phyloP scores from a whole-genome alignment of 345 rosid species.

The Lumnitzera racemosa region DNA sequence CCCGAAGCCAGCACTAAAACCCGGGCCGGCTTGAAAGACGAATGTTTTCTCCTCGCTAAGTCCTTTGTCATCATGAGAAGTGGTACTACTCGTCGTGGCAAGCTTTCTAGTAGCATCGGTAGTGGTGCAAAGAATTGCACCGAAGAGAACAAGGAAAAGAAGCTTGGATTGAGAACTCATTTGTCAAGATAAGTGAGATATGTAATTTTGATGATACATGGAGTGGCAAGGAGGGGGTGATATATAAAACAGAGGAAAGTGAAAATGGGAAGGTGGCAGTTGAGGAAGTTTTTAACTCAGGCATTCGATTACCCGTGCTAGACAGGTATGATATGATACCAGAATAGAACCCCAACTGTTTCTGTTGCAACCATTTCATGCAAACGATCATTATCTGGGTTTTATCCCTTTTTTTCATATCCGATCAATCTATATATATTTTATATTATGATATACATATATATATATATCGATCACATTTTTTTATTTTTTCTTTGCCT shows the following conservation, averaged over 20 bases:
- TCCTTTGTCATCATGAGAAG: neutral
- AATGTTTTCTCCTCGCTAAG: constrained; percentile 15
- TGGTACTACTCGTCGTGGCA: neutral
- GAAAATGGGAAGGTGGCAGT: constrained; percentile 8
- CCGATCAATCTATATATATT: no score
- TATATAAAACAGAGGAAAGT: neutral
- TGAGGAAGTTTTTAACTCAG: constrained; percentile 8
- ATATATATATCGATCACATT: no score
- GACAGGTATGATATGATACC: neutral
- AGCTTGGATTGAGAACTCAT: neutral
- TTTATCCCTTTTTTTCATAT: no score
- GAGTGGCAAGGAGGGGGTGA: no score
- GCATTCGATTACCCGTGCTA: neutral
- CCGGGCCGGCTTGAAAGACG: constrained; percentile 6
- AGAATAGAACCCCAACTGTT: no score
- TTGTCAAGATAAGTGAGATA: no score
- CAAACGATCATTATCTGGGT: no score
- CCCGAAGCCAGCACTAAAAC: neutral
- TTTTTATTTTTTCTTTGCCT: no score
- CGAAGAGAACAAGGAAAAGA: constrained; percentile 1
- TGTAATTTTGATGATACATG: no score
- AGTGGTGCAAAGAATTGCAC: constrained; percentile 23
- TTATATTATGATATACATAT: no score
- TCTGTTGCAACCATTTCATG: no score
- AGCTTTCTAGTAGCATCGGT: constrained; percentile 37